Conservation (phyloP, 768 basidiomycete genomes). For the Mycena venus region DNA sequence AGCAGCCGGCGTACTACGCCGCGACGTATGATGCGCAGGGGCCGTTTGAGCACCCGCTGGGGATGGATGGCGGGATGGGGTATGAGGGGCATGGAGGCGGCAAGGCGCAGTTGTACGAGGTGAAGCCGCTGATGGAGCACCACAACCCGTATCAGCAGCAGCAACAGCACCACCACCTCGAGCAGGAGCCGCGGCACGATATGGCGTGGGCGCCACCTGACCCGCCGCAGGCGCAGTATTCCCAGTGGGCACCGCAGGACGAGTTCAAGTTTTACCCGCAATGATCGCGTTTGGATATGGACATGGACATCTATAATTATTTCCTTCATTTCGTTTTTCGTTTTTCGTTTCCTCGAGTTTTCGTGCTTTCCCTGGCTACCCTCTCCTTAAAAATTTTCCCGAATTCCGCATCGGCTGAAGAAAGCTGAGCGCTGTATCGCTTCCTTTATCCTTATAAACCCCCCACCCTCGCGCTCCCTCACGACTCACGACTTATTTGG, state of each 20-base stretch:
- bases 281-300: not conserved
- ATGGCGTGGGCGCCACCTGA: slow-evolving; percentile 26
- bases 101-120: slow-evolving; percentile 41
- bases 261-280: slow-evolving; percentile 30
- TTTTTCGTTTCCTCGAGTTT: not conserved
- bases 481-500: not conserved
- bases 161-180: slow-evolving; percentile 28
- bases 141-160: slow-evolving; percentile 32
- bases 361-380: no score
- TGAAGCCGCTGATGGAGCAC: slow-evolving; percentile 43
- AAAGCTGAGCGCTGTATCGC: not conserved
- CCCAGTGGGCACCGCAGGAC: slow-evolving; percentile 6
- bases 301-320: not conserved
- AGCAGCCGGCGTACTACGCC: slow-evolving; percentile 34
- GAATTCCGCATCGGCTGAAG: no score
- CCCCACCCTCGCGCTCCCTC: not conserved
- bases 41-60: slow-evolving; percentile 33
- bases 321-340: not conserved
- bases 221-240: not conserved
- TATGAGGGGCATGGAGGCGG: not conserved
- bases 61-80: slow-evolving; percentile 23
- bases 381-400: not conserved
- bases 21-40: not conserved
- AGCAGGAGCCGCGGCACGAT: slow-evolving; percentile 12
- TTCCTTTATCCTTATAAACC: not conserved